Percentiles rank a stretch among this genome's conserved stretches.
Conservation (phyloP, 2,329 filamentous ascomycete species). For the Exophiala oligosperma region DNA sequence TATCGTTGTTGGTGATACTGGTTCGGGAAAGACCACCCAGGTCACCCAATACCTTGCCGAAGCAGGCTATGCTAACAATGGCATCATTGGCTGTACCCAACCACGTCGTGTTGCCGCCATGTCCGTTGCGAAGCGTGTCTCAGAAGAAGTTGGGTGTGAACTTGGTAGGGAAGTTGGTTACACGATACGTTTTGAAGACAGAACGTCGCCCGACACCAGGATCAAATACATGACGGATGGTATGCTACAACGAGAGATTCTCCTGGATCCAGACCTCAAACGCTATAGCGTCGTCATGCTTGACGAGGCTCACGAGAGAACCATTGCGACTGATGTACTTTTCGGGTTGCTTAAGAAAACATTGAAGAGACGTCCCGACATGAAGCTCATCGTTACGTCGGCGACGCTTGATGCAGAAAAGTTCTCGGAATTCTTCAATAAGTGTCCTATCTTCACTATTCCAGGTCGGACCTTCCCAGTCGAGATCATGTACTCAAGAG, state of each 20-base stretch:
- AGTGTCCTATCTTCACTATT: slow-evolving; percentile 94
- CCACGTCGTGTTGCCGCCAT: slow-evolving; percentile 95
- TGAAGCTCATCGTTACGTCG: slow-evolving; percentile 95
- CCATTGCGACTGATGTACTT: slow-evolving; percentile 91
- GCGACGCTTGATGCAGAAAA: slow-evolving; percentile 97
- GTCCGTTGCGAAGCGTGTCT: slow-evolving; percentile 96
- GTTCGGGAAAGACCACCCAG: slow-evolving; percentile 96
- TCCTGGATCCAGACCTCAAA: slow-evolving; percentile 84
- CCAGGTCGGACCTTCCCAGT: slow-evolving; percentile 94
- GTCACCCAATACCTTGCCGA: slow-evolving; percentile 94
- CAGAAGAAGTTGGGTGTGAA: slow-evolving; percentile 89
- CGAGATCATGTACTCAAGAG: slow-evolving; percentile 90
- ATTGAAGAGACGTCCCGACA: slow-evolving; percentile 76
- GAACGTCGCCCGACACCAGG: slow-evolving; percentile 79
- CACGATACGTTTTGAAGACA: slow-evolving; percentile 96
- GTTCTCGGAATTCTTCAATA: slow-evolving; percentile 93
- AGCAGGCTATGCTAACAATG: slow-evolving; percentile 83
- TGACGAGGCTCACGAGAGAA: slow-evolving; percentile 96
- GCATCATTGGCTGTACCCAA: slow-evolving; percentile 95
- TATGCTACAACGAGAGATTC: slow-evolving; percentile 93
- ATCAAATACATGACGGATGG: slow-evolving; percentile 99
- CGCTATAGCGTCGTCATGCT: slow-evolving; percentile 97
- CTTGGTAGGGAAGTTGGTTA: slow-evolving; percentile 94
- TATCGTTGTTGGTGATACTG: slow-evolving; percentile 96
- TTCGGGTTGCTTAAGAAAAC: slow-evolving; percentile 96